Percentiles rank a stretch among this genome's conserved stretches.
These are phyloP conservation scores for Bryopsis sp. DNA, from an alignment of 139 green algal genomes.

Conservation along the genomic window DNA sequence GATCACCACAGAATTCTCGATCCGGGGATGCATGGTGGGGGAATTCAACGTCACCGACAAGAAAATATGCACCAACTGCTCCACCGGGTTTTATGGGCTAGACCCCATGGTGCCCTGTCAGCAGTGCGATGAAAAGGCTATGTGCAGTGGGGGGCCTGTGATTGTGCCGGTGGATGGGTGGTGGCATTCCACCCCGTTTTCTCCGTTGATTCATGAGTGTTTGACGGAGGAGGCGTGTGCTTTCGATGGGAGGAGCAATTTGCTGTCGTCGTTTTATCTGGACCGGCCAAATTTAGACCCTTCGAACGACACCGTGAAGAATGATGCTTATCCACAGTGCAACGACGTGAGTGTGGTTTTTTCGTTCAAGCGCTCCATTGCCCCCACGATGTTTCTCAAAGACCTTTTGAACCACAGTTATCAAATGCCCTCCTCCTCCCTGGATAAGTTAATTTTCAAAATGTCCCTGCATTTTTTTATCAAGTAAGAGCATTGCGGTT, in stretches of 20 bases:
- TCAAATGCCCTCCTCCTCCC: no score
- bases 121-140: slow-evolving; percentile 2
- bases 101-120: slow-evolving; percentile 3
- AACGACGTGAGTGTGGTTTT: slow-evolving; percentile 12
- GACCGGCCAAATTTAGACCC: background rate
- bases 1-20: background rate
- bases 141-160: slow-evolving; percentile 3
- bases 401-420: no score
- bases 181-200: slow-evolving; percentile 20
- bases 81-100: slow-evolving; percentile 10
- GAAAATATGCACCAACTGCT: slow-evolving; percentile 11
- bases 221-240: background rate
- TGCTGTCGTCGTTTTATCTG: background rate
- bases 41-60: slow-evolving; percentile 16
- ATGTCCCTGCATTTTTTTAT: no score
- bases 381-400: background rate
- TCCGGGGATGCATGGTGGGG: slow-evolving; percentile 7
- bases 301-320: background rate
- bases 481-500: no score
- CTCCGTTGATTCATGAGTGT: slow-evolving; percentile 13
- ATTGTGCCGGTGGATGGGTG: slow-evolving; percentile 6
- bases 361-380: background rate
- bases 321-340: slow-evolving; percentile 17
- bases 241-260: background rate
- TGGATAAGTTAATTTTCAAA: no score